Base-by-base conservation (phyloP, 805 yeast species). In the Myxozyma nipponensis region DNA sequence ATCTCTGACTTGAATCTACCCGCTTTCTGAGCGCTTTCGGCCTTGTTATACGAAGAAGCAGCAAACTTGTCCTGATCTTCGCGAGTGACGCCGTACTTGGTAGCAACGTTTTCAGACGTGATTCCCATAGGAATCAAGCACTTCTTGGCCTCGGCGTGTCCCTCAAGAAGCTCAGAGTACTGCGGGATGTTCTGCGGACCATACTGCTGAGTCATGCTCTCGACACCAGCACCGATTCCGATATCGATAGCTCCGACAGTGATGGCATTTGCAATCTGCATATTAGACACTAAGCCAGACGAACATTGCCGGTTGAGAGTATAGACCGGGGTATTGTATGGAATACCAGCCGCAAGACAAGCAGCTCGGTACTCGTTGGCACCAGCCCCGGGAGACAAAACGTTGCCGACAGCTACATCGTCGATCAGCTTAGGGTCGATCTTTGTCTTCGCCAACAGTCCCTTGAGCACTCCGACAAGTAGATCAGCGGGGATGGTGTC, bases 111-210 rank as follows among this genome's bases (percentile, higher is more conserved):
- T 73, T 91, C 98, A 65, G 88, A 86, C 47, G 98, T 91, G 63
- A 83, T 82, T 41, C 98, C 98, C 98, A 91, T 91, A 59, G 98
- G 98, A 56, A 91, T 80, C 69, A 84, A 72, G 71, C 97, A 91
- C 68, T 82, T 77, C 44, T 66, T 63, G 58, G 74, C 67, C 50
- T 61, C 65, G n/a, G 35, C 37, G 35, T 57, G 23, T 7, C 66
- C 65, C 40, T 72, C 63, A 62, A 79, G 64, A 17, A 71, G 70
- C 19, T 77, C 75, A 10, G 86, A 80, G 52, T 83, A 73, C 38
- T 73, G 71, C 9, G 88, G 84, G 52, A 83, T 49, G 5, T 54
- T 39, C 13, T 22, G 22, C 5, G 58, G 54, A 3, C 60, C 56
- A 32, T 38, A 54, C 39, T 55, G 46, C 15, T 25, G 73, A n/a